Conservation (phyloP, 306 rosid genomes). For the Prunus padus region DNA sequence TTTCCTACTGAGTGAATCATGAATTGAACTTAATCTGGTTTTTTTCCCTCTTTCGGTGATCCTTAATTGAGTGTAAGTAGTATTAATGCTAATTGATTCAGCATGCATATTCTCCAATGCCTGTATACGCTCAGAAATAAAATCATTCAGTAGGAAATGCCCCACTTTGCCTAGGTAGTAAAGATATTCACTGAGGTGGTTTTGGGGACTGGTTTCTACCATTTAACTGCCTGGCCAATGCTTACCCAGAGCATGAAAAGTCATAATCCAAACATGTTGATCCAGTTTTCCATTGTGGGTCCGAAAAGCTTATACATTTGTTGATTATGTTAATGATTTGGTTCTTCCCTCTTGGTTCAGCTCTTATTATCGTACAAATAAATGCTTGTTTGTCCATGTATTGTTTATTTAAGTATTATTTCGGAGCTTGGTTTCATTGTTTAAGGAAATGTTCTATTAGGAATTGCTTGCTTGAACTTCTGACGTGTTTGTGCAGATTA, state of each 20-base stretch:
- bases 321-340: background rate
- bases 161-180: background rate
- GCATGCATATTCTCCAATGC: background rate
- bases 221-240: background rate
- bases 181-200: background rate
- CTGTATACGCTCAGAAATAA: background rate
- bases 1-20: background rate
- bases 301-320: background rate
- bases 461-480: conserved; percentile 20
- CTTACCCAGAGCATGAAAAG: background rate
- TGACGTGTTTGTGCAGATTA: conserved; percentile 52
- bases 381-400: background rate
- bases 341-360: background rate
- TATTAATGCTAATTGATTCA: conserved; percentile 1
- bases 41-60: background rate
- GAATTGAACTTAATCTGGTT: background rate
- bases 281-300: background rate
- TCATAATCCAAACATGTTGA: background rate
- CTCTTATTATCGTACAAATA: background rate
- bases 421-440: background rate
- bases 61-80: background rate
- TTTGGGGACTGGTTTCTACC: background rate
- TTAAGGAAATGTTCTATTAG: conserved; percentile 12
- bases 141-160: background rate
- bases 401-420: background rate